Conservation (phyloP, 345 rosid genomes). For the Lepidium africanum region DNA sequence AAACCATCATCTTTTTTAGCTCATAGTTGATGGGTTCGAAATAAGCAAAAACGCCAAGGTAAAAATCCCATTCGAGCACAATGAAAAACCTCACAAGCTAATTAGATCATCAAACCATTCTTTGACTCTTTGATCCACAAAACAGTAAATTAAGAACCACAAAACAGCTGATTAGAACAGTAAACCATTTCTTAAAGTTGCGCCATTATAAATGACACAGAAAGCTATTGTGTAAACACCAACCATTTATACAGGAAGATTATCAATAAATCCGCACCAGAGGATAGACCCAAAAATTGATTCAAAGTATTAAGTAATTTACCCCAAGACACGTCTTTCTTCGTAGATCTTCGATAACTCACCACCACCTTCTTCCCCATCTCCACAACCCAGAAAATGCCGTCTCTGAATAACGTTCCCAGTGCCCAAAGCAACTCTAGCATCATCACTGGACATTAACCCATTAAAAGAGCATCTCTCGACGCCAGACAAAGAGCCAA, state of each 20-base stretch:
- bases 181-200: neutral
- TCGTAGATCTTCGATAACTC: constrained; percentile 77
- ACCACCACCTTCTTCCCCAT: constrained; percentile 81
- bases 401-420: constrained; percentile 40
- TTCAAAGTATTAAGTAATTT: neutral
- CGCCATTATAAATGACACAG: neutral
- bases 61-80: neutral
- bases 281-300: neutral
- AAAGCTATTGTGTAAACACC: neutral
- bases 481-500: constrained; percentile 35
- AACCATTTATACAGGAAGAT: neutral
- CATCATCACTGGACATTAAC: constrained; percentile 18
- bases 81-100: neutral
- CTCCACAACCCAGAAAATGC: constrained; percentile 85
- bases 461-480: constrained; percentile 19
- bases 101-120: neutral
- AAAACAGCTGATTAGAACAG: neutral
- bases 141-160: neutral
- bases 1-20: neutral
- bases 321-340: constrained; percentile 85
- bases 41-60: neutral
- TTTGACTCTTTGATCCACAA: neutral
- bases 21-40: neutral
- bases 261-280: neutral
- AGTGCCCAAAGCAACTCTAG: neutral